phyloP scores from a whole-genome alignment of 352 stramenopile species.

The Phytophthora sp. region DNA sequence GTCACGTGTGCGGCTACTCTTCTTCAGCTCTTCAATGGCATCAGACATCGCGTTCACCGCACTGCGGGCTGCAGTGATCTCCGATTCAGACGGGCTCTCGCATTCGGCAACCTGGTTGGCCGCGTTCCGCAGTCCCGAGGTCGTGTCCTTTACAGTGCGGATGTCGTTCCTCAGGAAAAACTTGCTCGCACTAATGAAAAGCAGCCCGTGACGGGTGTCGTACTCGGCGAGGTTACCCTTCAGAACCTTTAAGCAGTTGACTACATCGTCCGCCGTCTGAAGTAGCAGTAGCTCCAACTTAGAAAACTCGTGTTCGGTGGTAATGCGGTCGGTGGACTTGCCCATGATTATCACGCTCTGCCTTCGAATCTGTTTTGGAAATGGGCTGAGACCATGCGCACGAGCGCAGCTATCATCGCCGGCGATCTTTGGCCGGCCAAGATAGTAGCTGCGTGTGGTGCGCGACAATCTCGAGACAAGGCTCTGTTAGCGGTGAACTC shows the following conservation, averaged over 20 bases:
- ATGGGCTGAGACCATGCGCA: background rate
- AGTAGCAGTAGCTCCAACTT: slow-evolving; percentile 8
- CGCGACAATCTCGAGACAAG: slow-evolving; percentile 8
- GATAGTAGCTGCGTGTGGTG: slow-evolving; percentile 7
- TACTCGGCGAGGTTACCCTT: slow-evolving; percentile 19
- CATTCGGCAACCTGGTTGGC: slow-evolving; percentile 18
- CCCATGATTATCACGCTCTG: background rate
- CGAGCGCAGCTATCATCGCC: background rate
- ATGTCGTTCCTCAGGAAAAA: slow-evolving; percentile 5
- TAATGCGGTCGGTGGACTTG: slow-evolving; percentile 7
- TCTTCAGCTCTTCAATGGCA: slow-evolving; percentile 1
- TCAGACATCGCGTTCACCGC: slow-evolving; percentile 8
- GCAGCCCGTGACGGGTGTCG: slow-evolving; percentile 9
- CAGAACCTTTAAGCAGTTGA: slow-evolving; percentile 18
- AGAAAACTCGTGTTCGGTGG: slow-evolving; percentile 13
- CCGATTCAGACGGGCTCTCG: slow-evolving; percentile 4
- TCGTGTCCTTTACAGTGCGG: slow-evolving; percentile 6
- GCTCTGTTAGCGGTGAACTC: background rate
- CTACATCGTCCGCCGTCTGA: slow-evolving; percentile 15
- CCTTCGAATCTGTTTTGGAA: slow-evolving; percentile 7
- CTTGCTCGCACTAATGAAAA: slow-evolving; percentile 15
- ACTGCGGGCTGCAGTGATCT: slow-evolving; percentile 11
- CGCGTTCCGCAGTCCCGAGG: background rate
- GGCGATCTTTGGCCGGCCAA: background rate
- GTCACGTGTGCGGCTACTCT: background rate